Conservation (phyloP, 169 alveolate genomes). For the Eimeria acervulina region DNA sequence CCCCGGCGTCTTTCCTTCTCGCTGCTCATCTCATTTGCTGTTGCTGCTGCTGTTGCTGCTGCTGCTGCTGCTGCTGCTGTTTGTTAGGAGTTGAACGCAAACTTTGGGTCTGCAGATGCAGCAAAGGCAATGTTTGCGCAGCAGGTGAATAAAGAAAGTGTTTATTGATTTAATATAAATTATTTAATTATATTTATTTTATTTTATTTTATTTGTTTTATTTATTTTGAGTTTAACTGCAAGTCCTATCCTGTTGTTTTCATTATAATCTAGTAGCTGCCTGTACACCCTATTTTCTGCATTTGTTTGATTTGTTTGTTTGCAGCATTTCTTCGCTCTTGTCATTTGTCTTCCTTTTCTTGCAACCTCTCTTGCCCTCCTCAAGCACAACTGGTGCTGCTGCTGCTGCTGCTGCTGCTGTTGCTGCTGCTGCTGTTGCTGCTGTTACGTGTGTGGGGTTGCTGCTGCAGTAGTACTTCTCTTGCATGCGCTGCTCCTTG, state of each 20-base stretch:
- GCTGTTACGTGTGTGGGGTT: too few species aligned
- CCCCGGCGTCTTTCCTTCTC: not conserved
- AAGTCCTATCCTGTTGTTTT: too few species aligned
- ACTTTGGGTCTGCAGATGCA: not conserved
- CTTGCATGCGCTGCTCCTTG: not conserved
- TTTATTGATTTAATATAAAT: too few species aligned
- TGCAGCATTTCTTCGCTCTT: constrained; percentile 90
- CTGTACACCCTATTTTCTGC: not conserved
- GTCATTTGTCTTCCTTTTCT: constrained; percentile 92
- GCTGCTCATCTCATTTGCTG: too few species aligned
- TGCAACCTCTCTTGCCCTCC: constrained; percentile 89
- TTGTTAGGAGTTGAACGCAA: not conserved
- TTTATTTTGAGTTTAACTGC: not conserved
- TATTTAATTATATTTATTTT: not conserved
- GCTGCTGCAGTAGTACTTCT: not conserved
- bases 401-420: not conserved
- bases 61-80: not conserved
- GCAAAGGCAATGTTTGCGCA: not conserved
- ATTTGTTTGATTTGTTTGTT: too few species aligned
- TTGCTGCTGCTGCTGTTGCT: not conserved
- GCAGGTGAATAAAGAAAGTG: too few species aligned
- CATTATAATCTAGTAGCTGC: constrained; percentile 17
- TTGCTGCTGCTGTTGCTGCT: too few species aligned
- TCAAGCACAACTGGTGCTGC: constrained; percentile 57
- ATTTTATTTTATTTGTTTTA: too few species aligned